A percentile compares a stretch with the other conserved stretches of the same genome.
Conservation (phyloP, 106 monocot species). For the Allium fistulosum region DNA sequence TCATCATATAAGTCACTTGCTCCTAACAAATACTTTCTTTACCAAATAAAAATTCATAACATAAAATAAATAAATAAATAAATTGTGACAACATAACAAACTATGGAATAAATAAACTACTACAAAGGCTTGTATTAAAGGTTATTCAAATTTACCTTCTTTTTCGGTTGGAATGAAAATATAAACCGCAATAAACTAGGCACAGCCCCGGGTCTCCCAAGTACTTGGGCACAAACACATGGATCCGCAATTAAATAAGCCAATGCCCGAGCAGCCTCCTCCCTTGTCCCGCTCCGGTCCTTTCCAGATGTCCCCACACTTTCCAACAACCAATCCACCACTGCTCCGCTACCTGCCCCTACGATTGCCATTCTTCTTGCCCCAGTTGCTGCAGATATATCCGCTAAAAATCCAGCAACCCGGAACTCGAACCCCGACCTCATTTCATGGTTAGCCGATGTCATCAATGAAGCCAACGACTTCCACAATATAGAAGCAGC, state of each 20-base stretch:
- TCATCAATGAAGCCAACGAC: constrained; percentile 68
- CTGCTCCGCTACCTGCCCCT: constrained; percentile 70
- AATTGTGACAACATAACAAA: too few relatives aligned
- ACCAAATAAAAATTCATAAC: too few relatives aligned
- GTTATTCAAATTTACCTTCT: constrained; percentile 17
- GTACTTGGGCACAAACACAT: constrained; percentile 43
- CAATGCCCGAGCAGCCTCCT: constrained; percentile 91
- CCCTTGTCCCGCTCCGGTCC: constrained; percentile 50
- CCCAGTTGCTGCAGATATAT: constrained; percentile 69
- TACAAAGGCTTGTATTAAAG: too few relatives aligned
- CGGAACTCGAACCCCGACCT: constrained; percentile 85
- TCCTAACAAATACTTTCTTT: too few relatives aligned
- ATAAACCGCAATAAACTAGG: constrained; percentile 78
- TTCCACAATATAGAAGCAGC: constrained; percentile 71
- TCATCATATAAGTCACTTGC: too few relatives aligned
- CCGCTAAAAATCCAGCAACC: constrained; percentile 81
- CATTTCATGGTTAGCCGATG: constrained; percentile 91
- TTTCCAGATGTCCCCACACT: constrained; percentile 33
- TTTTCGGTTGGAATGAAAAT: constrained; percentile 82
- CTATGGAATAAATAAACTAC: too few relatives aligned
- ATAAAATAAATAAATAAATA: too few relatives aligned
- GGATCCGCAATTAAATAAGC: constrained; percentile 72
- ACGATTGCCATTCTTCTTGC: constrained; percentile 73
- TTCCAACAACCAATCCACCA: constrained; percentile 95
- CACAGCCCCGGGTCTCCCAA: constrained; percentile 72